Conservation (phyloP, 345 rosid genomes). For the Brassica carinata region DNA sequence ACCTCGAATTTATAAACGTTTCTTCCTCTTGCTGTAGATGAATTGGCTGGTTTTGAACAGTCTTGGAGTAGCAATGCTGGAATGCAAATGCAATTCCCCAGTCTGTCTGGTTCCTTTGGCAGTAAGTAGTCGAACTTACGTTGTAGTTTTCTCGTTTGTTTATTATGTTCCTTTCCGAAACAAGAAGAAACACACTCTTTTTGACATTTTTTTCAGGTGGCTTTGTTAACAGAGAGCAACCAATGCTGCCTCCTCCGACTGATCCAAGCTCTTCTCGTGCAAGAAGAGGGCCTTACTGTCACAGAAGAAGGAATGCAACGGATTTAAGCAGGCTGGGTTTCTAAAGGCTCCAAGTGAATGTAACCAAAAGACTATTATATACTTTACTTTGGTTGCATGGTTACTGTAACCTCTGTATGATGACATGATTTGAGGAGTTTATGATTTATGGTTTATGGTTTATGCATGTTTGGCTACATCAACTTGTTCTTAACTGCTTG, state of each 20-base stretch:
- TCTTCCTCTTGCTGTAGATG: slow-evolving; percentile 45
- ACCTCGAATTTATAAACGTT: background rate
- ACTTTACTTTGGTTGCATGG: slow-evolving; percentile 22
- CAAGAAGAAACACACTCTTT: too few species aligned
- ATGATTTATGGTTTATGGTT: background rate
- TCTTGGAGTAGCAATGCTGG: slow-evolving; percentile 67
- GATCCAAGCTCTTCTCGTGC: too few species aligned
- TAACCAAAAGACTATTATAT: background rate
- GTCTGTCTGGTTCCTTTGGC: too few species aligned
- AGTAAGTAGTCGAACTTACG: too few species aligned
- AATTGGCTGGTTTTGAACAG: slow-evolving; percentile 67
- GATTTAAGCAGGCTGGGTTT: too few species aligned
- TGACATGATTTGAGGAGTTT: slow-evolving; percentile 12
- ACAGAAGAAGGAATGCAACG: slow-evolving; percentile 21
- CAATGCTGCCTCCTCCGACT: too few species aligned
- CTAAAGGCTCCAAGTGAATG: slow-evolving; percentile 2
- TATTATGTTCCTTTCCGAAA: too few species aligned
- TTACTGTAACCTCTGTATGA: slow-evolving; percentile 19
- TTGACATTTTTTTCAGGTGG: too few species aligned
- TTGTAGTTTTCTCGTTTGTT: too few species aligned
- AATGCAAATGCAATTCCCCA: too few species aligned
- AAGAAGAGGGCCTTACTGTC: slow-evolving; percentile 1
- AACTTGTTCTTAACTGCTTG: background rate
- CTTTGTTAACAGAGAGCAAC: too few species aligned
- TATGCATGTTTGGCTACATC: slow-evolving; percentile 13